Evolutionary conservation across 257 asterid species (phyloP).

Genomic region (Anisodus tanguticus): DNA sequence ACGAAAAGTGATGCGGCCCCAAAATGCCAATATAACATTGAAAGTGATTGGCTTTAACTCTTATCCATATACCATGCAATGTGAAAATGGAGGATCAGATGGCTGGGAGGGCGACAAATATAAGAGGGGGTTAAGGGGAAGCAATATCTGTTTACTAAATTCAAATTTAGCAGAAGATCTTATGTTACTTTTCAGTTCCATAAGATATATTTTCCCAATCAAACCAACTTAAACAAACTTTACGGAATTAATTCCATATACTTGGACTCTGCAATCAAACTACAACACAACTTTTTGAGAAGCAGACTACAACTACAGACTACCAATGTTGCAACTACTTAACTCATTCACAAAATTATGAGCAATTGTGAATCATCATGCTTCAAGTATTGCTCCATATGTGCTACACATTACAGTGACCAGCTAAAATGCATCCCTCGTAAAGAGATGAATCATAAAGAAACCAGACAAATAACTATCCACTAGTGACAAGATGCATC

Average conservation of each 20-base stretch:
- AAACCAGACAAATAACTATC: slow-evolving; percentile 1
- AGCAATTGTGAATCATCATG: neutral
- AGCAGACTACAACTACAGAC: neutral
- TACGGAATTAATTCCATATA: neutral
- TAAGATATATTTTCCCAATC: neutral
- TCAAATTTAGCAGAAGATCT: neutral
- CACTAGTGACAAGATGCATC: neutral
- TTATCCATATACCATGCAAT: slow-evolving; percentile 7
- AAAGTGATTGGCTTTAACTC: neutral
- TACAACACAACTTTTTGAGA: slow-evolving; percentile 17
- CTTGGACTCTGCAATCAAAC: slow-evolving; percentile 1
- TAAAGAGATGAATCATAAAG: neutral
- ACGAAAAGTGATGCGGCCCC: neutral
- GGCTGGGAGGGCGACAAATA: neutral
- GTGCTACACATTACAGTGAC: neutral
- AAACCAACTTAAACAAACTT: neutral
- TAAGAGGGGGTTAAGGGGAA: neutral
- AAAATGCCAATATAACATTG: neutral
- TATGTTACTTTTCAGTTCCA: neutral
- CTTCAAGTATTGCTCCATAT: neutral
- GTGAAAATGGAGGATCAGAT: slow-evolving; percentile 6
- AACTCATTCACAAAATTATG: neutral
- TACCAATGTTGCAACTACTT: neutral
- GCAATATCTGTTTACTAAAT: slow-evolving; percentile 8
- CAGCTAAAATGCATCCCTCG: neutral